Base-by-base conservation (phyloP, 345 rosid species). In the Nephelium lappaceum region DNA sequence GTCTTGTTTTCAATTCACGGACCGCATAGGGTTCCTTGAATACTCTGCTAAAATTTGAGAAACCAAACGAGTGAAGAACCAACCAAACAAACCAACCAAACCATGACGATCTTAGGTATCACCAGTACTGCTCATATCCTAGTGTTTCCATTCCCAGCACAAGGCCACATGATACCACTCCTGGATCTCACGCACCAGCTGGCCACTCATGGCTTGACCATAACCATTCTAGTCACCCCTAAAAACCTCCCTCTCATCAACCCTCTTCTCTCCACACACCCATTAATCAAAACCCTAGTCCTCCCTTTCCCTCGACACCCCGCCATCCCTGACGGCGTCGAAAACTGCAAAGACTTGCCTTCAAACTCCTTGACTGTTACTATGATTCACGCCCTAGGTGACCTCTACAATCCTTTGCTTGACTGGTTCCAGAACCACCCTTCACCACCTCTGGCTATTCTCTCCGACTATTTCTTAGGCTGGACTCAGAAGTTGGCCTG, bases 151-250 rank as follows among this genome's bases (percentile, higher is more conserved):
- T 89, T 83, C 82, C 88, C 89, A 3, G 49, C 89, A 18, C 78
- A 81, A 15, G 97, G 95, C 73, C 97, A 93, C 82, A 65, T 93
- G 71, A 86, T 91, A 76, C 91, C 95, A 58, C 88, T 91, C 77
- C 87, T 91, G 45, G 97, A 91, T 75, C 90, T 93, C 80, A 81
- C 94, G 69, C 82, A 84, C 72, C 82, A 81, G 5, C 75, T 91
- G 5, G 83, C 82, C 82, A 25, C 31, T 83, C 89, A 86, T 58
- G 88, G 92, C 82, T 76, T 85, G 70, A 79, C 82, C 38, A 72
- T 90, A 57, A 89, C 93, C 62, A 65, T 90, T 4, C 63, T 87
- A 19, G 47, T 91, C 65, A 89, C 91, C 31, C 88, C 91, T 2
- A 24, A 73, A 31, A 89, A 73, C 81, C 83, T 77, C 23, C 75